Evolutionary conservation across 495 filamentous ascomycete species (phyloP).

Genomic region (Symbiotaphrina buchneri): DNA sequence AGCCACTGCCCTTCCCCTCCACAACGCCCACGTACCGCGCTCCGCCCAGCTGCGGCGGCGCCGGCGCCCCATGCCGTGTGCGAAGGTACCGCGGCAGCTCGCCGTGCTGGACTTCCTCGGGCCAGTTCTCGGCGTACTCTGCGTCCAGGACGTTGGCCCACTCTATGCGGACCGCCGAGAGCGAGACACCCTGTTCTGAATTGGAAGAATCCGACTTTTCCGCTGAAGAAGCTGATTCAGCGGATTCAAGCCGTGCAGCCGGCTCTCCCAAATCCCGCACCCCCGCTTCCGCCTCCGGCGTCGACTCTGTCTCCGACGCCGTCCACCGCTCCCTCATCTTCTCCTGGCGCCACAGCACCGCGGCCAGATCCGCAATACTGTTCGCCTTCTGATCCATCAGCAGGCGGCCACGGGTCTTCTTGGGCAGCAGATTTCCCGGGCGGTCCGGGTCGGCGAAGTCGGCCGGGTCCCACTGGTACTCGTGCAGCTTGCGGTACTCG

Average conservation of each 20-base stretch:
- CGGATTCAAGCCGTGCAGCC: too few relatives aligned
- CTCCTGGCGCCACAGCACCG: constrained; percentile 37
- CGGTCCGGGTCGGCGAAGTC: constrained; percentile 24
- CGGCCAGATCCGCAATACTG: constrained; percentile 65
- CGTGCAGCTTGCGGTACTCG: constrained; percentile 55
- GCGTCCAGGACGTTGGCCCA: constrained; percentile 49
- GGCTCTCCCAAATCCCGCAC: constrained; percentile 6
- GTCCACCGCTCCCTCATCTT: constrained; percentile 1
- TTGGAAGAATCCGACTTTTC: constrained; percentile 16
- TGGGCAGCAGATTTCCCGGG: constrained; percentile 21
- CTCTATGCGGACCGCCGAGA: constrained; percentile 33
- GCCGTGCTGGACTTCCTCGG: constrained; percentile 41
- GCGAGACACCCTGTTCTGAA: constrained; percentile 11
- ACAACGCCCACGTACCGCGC: too few relatives aligned
- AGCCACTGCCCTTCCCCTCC: too few relatives aligned
- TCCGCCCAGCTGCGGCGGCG: too few relatives aligned
- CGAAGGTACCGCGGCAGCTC: too few relatives aligned
- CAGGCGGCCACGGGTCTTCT: constrained; percentile 32
- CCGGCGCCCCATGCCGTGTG: too few relatives aligned
- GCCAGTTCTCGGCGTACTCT: constrained; percentile 44
- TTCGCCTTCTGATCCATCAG: constrained; percentile 86
- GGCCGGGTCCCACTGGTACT: constrained; percentile 32
- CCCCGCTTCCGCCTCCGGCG: constrained; percentile 5
- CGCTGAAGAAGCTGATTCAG: too few relatives aligned
- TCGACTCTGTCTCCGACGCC: constrained; percentile 7